phyloP scores from a whole-genome alignment of 805 yeast species.

The Millerozyma acaciae region DNA sequence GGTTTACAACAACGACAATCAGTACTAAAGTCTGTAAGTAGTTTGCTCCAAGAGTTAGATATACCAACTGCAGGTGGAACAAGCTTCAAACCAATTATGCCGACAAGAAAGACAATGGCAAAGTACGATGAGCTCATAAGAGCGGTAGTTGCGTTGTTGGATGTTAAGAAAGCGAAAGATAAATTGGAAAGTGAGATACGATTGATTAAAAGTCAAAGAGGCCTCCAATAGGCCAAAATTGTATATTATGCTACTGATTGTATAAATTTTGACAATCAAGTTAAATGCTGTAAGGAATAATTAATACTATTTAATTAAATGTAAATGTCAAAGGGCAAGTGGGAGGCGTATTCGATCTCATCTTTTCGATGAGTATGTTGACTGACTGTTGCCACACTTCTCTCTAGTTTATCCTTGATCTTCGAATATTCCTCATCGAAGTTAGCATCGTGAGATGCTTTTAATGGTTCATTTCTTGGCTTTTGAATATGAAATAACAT shows the following conservation, averaged over 20 bases:
- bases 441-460: too few species aligned
- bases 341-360: not conserved
- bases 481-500: conserved; percentile 6
- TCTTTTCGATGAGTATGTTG: not conserved
- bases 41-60: conserved; percentile 71
- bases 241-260: conserved; percentile 1
- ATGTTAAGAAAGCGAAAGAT: conserved; percentile 82
- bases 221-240: conserved; percentile 15
- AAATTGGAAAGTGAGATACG: conserved; percentile 74
- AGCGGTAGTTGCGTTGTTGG: conserved; percentile 67
- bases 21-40: conserved; percentile 69
- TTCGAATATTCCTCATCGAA: too few species aligned
- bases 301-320: not conserved
- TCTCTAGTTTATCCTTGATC: too few species aligned
- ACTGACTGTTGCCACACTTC: too few species aligned
- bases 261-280: conserved; percentile 2
- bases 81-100: conserved; percentile 73
- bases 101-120: conserved; percentile 72
- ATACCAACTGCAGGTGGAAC: conserved; percentile 57
- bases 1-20: conserved; percentile 58
- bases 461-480: conserved; percentile 3
- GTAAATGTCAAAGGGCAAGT: not conserved
- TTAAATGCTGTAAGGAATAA: not conserved
- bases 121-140: conserved; percentile 73
- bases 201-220: conserved; percentile 41